Evolutionary conservation across 2,329 filamentous ascomycete genomes (phyloP).

Genomic region (Diaporthe longicolla): DNA sequence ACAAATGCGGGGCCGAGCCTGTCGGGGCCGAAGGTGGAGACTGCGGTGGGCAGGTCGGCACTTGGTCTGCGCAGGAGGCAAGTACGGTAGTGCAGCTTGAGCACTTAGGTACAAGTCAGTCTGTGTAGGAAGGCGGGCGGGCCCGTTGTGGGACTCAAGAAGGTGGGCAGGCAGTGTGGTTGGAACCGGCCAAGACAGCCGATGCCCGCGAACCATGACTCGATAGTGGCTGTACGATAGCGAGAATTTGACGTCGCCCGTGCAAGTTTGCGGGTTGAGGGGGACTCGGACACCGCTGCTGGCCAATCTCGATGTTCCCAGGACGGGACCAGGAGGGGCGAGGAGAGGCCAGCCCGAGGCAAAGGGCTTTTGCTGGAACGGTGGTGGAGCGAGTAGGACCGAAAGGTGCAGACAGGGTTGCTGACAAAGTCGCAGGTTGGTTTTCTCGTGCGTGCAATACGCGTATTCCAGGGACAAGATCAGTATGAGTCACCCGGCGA

Average conservation of each 20-base stretch:
- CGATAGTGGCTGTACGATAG: conserved; percentile 11
- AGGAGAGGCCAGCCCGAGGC: too few species aligned
- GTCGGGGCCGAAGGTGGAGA: conserved; percentile 27
- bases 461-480: conserved; percentile 8
- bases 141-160: conserved; percentile 11
- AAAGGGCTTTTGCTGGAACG: too few species aligned
- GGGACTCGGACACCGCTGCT: neutral
- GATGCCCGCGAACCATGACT: conserved; percentile 17
- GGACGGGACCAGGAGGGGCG: too few species aligned
- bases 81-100: neutral
- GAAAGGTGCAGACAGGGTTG: neutral
- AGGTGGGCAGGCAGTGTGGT: neutral
- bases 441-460: neutral
- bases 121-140: conserved; percentile 5
- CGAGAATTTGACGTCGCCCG: conserved; percentile 10
- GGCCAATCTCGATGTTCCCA: too few species aligned
- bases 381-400: conserved; percentile 8
- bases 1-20: neutral
- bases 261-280: neutral
- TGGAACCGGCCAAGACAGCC: conserved; percentile 8
- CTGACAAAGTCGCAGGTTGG: neutral
- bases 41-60: conserved; percentile 22
- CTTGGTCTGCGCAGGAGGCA: neutral
- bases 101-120: neutral
- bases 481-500: conserved; percentile 26